These are phyloP conservation scores for Catharanthus roseus DNA, from an alignment of 257 asterid species.

Conservation along the genomic window DNA sequence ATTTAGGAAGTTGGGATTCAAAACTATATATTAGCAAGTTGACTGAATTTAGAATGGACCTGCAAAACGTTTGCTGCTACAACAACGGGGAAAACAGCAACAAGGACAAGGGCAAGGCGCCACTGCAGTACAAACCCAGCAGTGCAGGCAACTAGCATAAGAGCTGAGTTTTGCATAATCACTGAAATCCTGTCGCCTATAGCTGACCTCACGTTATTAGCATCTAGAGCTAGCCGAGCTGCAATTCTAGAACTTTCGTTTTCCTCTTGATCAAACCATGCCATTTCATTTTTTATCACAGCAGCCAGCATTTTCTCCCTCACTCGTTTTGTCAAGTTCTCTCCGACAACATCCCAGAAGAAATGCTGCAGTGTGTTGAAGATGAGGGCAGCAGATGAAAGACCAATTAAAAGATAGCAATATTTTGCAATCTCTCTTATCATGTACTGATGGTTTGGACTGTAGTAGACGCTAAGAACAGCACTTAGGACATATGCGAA, in stretches of 20 bases:
- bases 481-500: conserved; percentile 88
- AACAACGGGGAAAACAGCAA: conserved; percentile 82
- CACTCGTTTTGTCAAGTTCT: conserved; percentile 75
- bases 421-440: conserved; percentile 67
- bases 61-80: conserved; percentile 91
- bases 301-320: conserved; percentile 82
- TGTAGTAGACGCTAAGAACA: conserved; percentile 82
- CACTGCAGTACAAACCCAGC: conserved; percentile 92
- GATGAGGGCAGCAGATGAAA: conserved; percentile 82
- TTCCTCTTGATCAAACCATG: conserved; percentile 95
- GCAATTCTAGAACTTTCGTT: conserved; percentile 80
- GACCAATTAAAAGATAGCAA: conserved; percentile 83
- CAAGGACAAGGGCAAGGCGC: conserved; percentile 88
- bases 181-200: conserved; percentile 88
- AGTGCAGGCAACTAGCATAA: conserved; percentile 90
- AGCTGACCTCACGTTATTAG: conserved; percentile 83
- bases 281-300: conserved; percentile 75
- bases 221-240: conserved; percentile 88
- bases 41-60: conserved; percentile 30
- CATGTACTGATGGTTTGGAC: conserved; percentile 68
- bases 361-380: conserved; percentile 85
- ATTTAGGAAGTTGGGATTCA: not conserved
- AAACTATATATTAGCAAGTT: too few species aligned
- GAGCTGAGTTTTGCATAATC: conserved; percentile 93
- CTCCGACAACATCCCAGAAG: conserved; percentile 92